These are phyloP conservation scores for Silene conica DNA, from an alignment of 148 eudicot species.

Conservation along the genomic window DNA sequence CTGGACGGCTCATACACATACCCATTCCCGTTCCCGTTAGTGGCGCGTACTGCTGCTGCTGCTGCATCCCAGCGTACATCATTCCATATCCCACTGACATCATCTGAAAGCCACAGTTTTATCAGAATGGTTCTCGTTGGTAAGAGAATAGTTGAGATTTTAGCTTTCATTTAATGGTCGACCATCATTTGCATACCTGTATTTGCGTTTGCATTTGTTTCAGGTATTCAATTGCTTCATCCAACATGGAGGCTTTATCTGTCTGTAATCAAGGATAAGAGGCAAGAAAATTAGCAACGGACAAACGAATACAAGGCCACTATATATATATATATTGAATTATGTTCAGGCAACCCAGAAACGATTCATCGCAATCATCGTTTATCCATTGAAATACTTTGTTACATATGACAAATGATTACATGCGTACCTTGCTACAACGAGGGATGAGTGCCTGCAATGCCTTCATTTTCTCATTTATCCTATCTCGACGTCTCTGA, in stretches of 20 bases:
- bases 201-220: constrained; percentile 72
- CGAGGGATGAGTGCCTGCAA: constrained; percentile 87
- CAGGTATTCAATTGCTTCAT: constrained; percentile 77
- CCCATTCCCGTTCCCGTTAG: constrained; percentile 11
- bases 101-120: constrained; percentile 40
- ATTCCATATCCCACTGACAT: constrained; percentile 77
- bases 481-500: constrained; percentile 85
- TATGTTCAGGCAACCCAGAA: background rate
- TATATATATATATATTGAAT: too few species aligned
- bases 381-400: background rate
- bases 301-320: too few species aligned
- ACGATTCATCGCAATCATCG: background rate
- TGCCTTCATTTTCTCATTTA: constrained; percentile 82
- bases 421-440: constrained; percentile 52
- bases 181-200: constrained; percentile 40
- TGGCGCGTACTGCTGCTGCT: constrained; percentile 69
- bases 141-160: background rate
- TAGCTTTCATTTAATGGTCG: background rate
- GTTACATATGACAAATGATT: background rate
- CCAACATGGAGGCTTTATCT: constrained; percentile 88
- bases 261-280: constrained; percentile 30
- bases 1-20: too few species aligned
- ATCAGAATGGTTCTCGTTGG: background rate
- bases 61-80: constrained; percentile 82
- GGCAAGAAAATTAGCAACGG: background rate